Evolutionary conservation across 805 yeast genomes (phyloP), one percentile per base, ranked within the genome.

Genomic region (Nakazawaea siamensis): DNA sequence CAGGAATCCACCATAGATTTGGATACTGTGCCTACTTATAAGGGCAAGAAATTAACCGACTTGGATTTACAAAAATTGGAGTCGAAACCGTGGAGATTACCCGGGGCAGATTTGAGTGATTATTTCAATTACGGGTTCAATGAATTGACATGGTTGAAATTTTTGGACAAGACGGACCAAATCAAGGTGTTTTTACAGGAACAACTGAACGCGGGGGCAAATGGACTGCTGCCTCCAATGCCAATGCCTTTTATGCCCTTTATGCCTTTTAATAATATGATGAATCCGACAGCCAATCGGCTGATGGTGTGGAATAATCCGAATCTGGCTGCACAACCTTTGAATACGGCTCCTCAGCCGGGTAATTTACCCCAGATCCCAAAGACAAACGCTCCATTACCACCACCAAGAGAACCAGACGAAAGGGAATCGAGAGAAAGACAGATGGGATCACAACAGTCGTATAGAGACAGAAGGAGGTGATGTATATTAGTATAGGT

Each of bases 1-100:
- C 58, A 3, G 60, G 66, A 23, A 49, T 62, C 43, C 29, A 52
- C 44, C 34, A 59, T 81, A 12, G 87, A 85, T 46, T 67, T 86
- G n/a, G 75, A 82, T 47, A 71, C 72, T 27, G 76, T 81, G 14
- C 94, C 86, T 2, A 76, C 70, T 41, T 69, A 68, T 40, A 81
- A 87, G 34, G 97, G 95, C 3, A 69, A 74, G 46, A 94, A 95
- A 4, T 64, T 92, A 32, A 84, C 95, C 0, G 76, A 81, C 45
- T 67, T 90, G 10, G 80, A 83, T 41, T 68, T 90, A 9, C 90
- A 81, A 41, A 80, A 78, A 35, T 61, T 88, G 32, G 86, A 84
- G 44, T 95, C 87, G 45, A 94, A 94, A 60, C 99, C 99, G 7
- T 92, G 99, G 99, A 73, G 98, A 52, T 77, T 83, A 44, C 97